Evolutionary conservation across 2,329 filamentous ascomycete species (phyloP), one percentile per base, ranked within the genome.

Genomic region (Fonsecaea pedrosoi): DNA sequence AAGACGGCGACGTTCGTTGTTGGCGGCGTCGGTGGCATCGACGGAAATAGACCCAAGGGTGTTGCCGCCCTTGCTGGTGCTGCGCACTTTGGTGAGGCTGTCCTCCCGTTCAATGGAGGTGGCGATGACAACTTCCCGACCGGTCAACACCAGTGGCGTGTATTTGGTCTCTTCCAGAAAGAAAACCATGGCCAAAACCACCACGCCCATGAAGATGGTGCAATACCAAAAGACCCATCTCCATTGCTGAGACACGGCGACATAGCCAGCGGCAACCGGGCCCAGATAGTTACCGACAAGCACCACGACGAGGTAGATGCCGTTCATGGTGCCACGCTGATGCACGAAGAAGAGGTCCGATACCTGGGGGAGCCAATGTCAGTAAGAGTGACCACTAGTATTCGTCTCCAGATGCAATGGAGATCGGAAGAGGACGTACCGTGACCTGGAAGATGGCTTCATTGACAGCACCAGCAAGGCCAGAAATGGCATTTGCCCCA

Each of bases 271-370:
- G 6, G 76, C 77, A 62, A 79, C 77, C 4, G 76, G 77, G 0
- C 74, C 74, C 8, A 79, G 68, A 38, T 77, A 79, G 56, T 65
- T 65, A 21, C 78, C 75, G 65, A 77, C 72, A 70, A 75, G 78
- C 25, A 77, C 73, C 45, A 79, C 76, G 66, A 76, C 79, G 70
- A 85, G 76, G 66, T 84, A 86, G 6, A 83, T 76, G 1, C 76
- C 78, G 69, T 86, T 86, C 80, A 83, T 83, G 2, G 78, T 76
- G 0, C 80, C 83, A n/a, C 81, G 78, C 57, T 84, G 78, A 65
- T 84, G 82, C 4, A 84, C 77, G 65, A 83, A 84, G 73, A 83
- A 84, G 15, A 85, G 65, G 69, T 84, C 82, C 12, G 78, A 77
- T 64, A 84, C 76, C 76, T 78, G 53, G 25, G 10, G 21, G 9